Base-by-base conservation (phyloP, 768 basidiomycete species). In the Porphyrellus cyaneotinctus region DNA sequence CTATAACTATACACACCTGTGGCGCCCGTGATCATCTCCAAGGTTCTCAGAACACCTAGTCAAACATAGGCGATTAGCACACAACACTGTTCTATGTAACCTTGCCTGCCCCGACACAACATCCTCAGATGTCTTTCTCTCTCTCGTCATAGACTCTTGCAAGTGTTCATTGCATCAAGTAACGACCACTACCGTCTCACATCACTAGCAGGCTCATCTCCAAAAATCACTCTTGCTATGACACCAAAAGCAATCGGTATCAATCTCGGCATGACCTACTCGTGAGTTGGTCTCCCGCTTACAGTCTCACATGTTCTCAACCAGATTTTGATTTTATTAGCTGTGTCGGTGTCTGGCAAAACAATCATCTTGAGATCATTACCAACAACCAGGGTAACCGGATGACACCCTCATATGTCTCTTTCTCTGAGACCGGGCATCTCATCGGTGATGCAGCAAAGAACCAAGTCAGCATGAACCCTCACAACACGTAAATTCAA, bases 391-490 rank as follows among this genome's bases (percentile, higher is more conserved):
- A 91, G 78, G 89, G 90, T 70, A 91, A 95, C 78, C 88, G 93
- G 52, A 95, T 93, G 10, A 95, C 93, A 8, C 93, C 94, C 15
- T 95, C 94, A 8, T 95, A 95, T 71, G 94, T 97, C 73, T 85
- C 94, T 46, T 95, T 95, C 79, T 89, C 91, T 58, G 90, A 91
- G 65, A 86, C 77, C 56, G 95, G 97, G 80, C 94, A 95, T 78
- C 82, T n/a, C n/a, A n/a, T n/a, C n/a, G n/a, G n/a, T n/a, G n/a
- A n/a, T n/a, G n/a, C n/a, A n/a, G n/a, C n/a, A 50, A 97, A 97
- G 79, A 97, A 97, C 74, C 93, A 95, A 65, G 91, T 91, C 73
- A 94, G 93, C 54, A 95, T 97, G 93, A 98, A 97, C 82, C 95
- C 94, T 51, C 81, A 85, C 74, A 92, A 95, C 76, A 91, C 88